Percentiles rank a stretch among this genome's conserved stretches.
Conservation (phyloP, 1,284 basidiomycete genomes). For the Ceratobasidium sp. region DNA sequence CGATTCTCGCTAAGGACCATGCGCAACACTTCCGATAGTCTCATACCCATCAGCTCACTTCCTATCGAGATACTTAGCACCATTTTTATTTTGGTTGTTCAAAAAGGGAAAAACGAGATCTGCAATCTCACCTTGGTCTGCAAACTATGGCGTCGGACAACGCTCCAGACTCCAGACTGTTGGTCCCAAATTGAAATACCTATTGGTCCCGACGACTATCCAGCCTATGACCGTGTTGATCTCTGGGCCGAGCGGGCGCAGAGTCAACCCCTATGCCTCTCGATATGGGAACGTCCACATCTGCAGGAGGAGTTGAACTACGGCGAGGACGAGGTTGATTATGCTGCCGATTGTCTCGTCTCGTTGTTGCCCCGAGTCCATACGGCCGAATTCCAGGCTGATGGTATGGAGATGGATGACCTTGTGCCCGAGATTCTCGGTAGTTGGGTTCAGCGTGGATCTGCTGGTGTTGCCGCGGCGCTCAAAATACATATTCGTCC, state of each 20-base stretch:
- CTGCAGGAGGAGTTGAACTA: background rate
- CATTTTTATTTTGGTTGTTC: background rate
- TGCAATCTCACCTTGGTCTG: background rate
- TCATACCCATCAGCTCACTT: background rate
- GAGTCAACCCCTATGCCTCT: background rate
- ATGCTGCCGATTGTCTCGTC: background rate
- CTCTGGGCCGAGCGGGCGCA: background rate
- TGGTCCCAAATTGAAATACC: background rate
- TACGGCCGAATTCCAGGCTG: background rate
- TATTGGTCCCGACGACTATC: background rate
- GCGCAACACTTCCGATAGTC: background rate
- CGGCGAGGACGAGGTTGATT: background rate
- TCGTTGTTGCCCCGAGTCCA: background rate
- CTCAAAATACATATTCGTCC: background rate
- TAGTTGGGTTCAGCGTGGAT: background rate
- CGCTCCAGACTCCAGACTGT: background rate
- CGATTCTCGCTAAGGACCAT: background rate
- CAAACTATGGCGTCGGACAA: background rate
- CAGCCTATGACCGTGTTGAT: background rate
- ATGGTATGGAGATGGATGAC: background rate
- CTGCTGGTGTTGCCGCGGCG: too few relatives aligned
- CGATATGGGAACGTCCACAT: background rate
- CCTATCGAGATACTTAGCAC: background rate
- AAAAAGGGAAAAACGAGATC: background rate
- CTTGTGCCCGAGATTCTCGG: background rate